A percentile compares a stretch with the other conserved stretches of the same genome.
Evolutionary conservation across 129 eudicot genomes (phyloP).

Genomic region (Chrysanthemum lavandulifolium): DNA sequence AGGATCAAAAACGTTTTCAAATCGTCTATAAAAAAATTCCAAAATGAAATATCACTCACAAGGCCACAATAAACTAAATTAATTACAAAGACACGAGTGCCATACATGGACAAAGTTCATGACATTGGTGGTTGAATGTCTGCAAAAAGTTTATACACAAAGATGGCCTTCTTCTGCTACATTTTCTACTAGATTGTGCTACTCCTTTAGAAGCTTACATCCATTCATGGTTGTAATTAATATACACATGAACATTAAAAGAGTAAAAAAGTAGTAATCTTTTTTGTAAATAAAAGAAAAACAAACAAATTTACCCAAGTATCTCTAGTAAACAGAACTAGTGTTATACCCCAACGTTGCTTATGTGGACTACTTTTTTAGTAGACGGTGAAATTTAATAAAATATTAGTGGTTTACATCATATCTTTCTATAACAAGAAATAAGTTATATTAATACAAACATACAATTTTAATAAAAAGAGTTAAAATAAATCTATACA

Average conservation of each 20-base stretch:
- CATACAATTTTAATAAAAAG: no score
- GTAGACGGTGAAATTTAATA: no score
- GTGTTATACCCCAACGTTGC: not conserved
- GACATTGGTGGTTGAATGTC: constrained; percentile 28
- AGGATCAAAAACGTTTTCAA: not conserved
- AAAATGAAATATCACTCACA: not conserved
- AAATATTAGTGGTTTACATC: no score
- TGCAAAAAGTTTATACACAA: constrained; percentile 26
- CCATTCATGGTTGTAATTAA: constrained; percentile 8
- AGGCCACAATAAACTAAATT: not conserved
- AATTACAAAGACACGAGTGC: not conserved
- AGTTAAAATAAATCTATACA: no score
- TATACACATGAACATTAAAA: constrained; percentile 17
- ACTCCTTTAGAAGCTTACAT: constrained; percentile 35
- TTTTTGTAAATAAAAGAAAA: constrained; percentile 13
- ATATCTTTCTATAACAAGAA: no score
- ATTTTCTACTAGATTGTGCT: constrained; percentile 16
- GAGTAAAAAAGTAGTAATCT: not conserved
- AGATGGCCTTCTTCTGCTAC: constrained; percentile 19
- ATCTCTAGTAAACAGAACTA: not conserved
- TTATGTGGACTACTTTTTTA: no score
- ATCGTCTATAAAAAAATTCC: not conserved
- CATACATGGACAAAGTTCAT: constrained; percentile 23
- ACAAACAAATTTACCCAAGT: constrained; percentile 2
- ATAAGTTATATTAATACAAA: no score